Conservation (phyloP, 805 yeast genomes). For the Kluyveromyces nonfermentans region DNA sequence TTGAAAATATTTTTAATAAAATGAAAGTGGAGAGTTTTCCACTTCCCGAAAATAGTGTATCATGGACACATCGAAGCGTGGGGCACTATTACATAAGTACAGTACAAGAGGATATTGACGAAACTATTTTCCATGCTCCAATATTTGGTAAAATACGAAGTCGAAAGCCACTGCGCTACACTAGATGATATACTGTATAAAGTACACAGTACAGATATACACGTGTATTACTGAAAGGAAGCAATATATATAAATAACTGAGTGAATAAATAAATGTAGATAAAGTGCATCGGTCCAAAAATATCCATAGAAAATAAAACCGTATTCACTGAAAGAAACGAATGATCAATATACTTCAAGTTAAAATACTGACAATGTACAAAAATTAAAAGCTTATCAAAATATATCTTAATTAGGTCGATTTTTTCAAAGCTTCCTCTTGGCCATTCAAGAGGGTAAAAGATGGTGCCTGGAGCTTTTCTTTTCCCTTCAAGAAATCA, state of each 20-base stretch:
- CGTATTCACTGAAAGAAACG: neutral
- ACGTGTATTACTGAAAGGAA: too few species aligned
- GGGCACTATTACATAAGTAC: constrained; percentile 72
- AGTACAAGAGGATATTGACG: constrained; percentile 37
- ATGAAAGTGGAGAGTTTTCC: constrained; percentile 52
- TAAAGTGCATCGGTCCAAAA: too few species aligned
- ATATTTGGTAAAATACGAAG: constrained; percentile 18
- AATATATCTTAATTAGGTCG: neutral
- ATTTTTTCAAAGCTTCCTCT: constrained; percentile 35
- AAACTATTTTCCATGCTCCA: constrained; percentile 18
- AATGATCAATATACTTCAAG: neutral
- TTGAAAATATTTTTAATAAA: constrained; percentile 51
- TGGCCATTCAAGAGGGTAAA: constrained; percentile 85
- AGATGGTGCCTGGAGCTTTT: constrained; percentile 74
- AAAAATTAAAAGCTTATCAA: too few species aligned
- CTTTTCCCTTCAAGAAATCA: constrained; percentile 90
- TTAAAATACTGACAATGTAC: neutral
- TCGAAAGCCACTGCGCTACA: constrained; percentile 16
- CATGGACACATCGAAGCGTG: constrained; percentile 71
- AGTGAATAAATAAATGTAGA: too few species aligned
- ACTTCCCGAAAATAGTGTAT: constrained; percentile 64
- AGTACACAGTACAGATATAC: neutral
- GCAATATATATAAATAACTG: too few species aligned
- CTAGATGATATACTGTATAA: constrained; percentile 12
- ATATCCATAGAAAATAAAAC: too few species aligned